Conservation (phyloP, 257 asterid genomes). For the Solanum megistacrolobum region DNA sequence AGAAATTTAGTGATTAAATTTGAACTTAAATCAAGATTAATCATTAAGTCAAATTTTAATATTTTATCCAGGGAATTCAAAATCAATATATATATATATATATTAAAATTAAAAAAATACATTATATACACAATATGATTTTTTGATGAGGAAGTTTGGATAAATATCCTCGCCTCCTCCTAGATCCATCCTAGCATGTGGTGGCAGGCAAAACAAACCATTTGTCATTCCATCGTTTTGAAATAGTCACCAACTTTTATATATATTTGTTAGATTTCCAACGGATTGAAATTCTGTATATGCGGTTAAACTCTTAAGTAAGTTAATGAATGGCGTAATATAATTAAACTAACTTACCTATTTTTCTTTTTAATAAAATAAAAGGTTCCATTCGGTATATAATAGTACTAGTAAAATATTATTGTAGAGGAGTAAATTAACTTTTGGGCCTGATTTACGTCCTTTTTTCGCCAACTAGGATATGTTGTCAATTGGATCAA, state of each 20-base stretch:
- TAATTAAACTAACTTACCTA: not conserved
- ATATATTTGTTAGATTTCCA: no score
- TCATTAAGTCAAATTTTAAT: no score
- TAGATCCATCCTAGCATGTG: not conserved
- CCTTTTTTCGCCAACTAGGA: not conserved
- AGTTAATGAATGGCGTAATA: not conserved
- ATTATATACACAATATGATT: no score
- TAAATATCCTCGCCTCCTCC: not conserved
- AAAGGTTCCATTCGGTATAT: not conserved
- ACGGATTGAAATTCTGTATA: not conserved
- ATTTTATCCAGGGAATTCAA: rapidly evolving
- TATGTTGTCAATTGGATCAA: not conserved
- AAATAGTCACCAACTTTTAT: no score
- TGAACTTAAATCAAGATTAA: no score
- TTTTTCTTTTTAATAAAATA: not conserved
- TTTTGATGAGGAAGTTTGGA: no score
- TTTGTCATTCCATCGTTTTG: not conserved
- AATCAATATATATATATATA: no score
- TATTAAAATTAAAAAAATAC: no score
- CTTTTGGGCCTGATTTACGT: not conserved
- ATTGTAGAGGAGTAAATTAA: not conserved
- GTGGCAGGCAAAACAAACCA: not conserved
- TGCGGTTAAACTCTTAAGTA: not conserved
- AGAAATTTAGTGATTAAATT: no score
- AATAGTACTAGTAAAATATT: not conserved